Percentiles rank a stretch among this genome's conserved stretches.
Conservation (phyloP, 2,329 filamentous ascomycete genomes). For the Diaporthe velutina region DNA sequence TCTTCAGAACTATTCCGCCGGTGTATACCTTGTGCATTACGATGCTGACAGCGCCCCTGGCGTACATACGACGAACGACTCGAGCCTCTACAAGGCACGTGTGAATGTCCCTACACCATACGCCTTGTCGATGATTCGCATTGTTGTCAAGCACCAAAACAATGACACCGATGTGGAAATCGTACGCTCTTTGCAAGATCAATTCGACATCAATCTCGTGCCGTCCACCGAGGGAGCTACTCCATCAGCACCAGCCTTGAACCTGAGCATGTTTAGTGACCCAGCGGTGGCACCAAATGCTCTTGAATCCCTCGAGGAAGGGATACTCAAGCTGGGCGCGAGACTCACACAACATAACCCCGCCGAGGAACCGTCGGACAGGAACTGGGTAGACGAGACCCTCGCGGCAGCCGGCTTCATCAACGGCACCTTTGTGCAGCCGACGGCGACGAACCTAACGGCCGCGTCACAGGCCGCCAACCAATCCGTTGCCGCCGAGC, state of each 20-base stretch:
- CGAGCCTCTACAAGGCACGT: conserved; percentile 13
- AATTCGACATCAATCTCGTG: neutral
- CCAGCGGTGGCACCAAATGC: conserved; percentile 13
- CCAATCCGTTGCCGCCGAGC: neutral
- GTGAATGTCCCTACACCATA: conserved; percentile 38
- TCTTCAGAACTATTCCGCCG: conserved; percentile 37
- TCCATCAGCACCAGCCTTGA: neutral
- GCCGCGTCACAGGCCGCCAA: conserved; percentile 33
- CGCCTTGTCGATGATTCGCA: conserved; percentile 31
- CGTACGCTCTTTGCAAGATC: neutral
- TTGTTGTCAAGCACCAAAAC: conserved; percentile 26
- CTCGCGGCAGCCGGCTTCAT: neutral
- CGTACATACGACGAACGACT: conserved; percentile 13
- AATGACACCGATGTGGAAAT: neutral
- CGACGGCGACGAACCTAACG: conserved; percentile 33
- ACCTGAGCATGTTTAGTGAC: conserved; percentile 37
- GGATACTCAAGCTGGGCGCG: conserved; percentile 33
- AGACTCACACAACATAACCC: conserved; percentile 25
- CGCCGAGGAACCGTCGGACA: conserved; percentile 1
- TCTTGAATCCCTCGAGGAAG: conserved; percentile 23
- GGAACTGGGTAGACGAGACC: conserved; percentile 18
- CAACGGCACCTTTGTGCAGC: conserved; percentile 28
- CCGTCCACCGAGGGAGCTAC: neutral
- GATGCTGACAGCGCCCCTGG: conserved; percentile 29
- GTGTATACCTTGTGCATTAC: conserved; percentile 43